Percentiles rank a stretch among this genome's conserved stretches.
Evolutionary conservation across 352 stramenopile genomes (phyloP).

Genomic region (Phytophthora podocarpi): DNA sequence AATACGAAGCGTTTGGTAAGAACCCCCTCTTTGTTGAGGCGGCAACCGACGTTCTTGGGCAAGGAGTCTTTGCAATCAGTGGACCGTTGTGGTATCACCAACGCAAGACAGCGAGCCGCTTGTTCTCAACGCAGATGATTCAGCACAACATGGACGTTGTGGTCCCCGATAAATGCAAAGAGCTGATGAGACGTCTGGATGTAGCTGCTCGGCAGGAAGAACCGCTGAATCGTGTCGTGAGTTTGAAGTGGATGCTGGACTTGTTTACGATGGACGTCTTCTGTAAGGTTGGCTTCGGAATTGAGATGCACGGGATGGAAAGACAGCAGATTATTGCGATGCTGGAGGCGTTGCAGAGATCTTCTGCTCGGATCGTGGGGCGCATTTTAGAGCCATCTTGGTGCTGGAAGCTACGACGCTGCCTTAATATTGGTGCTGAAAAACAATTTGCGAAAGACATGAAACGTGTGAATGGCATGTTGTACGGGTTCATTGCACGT

Average conservation of each 20-base stretch:
- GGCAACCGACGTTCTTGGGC: slow-evolving; percentile 36
- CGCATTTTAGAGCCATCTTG: slow-evolving; percentile 50
- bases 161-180: slow-evolving; percentile 17
- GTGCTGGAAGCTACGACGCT: slow-evolving; percentile 42
- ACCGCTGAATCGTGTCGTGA: slow-evolving; percentile 24
- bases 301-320: slow-evolving; percentile 34
- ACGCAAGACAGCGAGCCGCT: slow-evolving; percentile 37
- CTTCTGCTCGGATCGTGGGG: slow-evolving; percentile 12
- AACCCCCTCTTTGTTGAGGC: slow-evolving; percentile 34
- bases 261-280: slow-evolving; percentile 59
- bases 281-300: slow-evolving; percentile 55
- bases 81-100: slow-evolving; percentile 41
- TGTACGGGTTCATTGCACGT: slow-evolving; percentile 18
- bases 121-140: slow-evolving; percentile 36
- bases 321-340: slow-evolving; percentile 26
- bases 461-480: slow-evolving; percentile 24
- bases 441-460: slow-evolving; percentile 19
- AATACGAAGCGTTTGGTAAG: slow-evolving; percentile 49
- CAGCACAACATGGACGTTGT: slow-evolving; percentile 29
- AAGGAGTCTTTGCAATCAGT: slow-evolving; percentile 45
- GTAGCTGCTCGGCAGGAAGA: slow-evolving; percentile 4
- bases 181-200: slow-evolving; percentile 20
- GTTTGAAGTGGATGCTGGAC: slow-evolving; percentile 35
- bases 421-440: slow-evolving; percentile 22
- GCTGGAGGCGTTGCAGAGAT: slow-evolving; percentile 27